Percentiles rank a stretch among this genome's conserved stretches.
Conservation (phyloP, 192 early-diverging fungal genomes). For the Coemansia erecta region DNA sequence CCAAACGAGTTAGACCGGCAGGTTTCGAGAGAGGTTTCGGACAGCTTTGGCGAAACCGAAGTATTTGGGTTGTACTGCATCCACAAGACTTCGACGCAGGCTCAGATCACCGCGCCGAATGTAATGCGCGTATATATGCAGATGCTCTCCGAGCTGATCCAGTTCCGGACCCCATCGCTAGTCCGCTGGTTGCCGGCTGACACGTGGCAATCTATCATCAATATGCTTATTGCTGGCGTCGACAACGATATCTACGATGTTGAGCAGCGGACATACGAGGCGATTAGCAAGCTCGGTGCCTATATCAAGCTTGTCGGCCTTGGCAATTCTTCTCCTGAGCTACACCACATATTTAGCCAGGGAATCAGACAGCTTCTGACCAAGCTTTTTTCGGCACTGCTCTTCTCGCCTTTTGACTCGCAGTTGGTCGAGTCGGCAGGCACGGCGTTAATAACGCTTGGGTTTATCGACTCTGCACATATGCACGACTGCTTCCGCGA, state of each 20-base stretch:
- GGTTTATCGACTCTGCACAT: conserved; percentile 35
- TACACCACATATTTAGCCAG: conserved; percentile 21
- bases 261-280: conserved; percentile 43
- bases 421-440: conserved; percentile 47
- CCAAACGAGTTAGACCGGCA: conserved; percentile 25
- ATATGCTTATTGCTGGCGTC: conserved; percentile 32
- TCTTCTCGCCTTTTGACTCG: conserved; percentile 47
- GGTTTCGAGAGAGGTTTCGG: conserved; percentile 24
- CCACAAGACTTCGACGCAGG: conserved; percentile 20
- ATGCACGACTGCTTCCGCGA: conserved; percentile 39
- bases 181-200: conserved; percentile 43
- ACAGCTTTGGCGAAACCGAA: conserved; percentile 50
- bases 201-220: conserved; percentile 28
- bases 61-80: conserved; percentile 48
- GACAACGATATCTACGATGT: conserved; percentile 47
- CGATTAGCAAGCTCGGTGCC: conserved; percentile 46
- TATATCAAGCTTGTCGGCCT: conserved; percentile 37
- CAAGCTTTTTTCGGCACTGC: conserved; percentile 32
- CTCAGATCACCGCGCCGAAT: conserved; percentile 34
- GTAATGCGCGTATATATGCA: conserved; percentile 43
- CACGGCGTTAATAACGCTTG: conserved; percentile 37
- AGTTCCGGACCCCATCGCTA: conserved; percentile 44
- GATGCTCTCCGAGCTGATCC: conserved; percentile 44
- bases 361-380: conserved; percentile 34
- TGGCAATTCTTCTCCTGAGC: conserved; percentile 8